Conservation (phyloP, 495 filamentous ascomycete genomes). For the Pseudotulostoma volvatum region DNA sequence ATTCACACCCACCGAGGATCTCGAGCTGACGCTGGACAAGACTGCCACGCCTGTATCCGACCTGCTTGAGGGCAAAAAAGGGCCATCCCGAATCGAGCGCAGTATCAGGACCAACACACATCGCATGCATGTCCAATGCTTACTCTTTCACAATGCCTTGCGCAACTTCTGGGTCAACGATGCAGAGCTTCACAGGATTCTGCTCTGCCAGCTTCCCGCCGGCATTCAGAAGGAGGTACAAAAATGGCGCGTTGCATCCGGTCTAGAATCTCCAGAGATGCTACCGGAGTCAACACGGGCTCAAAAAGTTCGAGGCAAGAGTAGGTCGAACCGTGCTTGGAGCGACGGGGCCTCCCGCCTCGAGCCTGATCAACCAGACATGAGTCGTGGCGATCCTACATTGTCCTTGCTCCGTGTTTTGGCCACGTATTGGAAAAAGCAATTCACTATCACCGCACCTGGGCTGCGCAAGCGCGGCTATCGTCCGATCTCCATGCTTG, state of each 20-base stretch:
- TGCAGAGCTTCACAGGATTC: conserved; percentile 53
- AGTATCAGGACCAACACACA: conserved; percentile 63
- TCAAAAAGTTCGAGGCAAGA: conserved; percentile 23
- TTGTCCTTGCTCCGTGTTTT: conserved; percentile 60
- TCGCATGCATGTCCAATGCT: conserved; percentile 72
- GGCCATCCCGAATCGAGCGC: conserved; percentile 68
- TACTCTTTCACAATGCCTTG: conserved; percentile 77
- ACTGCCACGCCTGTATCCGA: conserved; percentile 40
- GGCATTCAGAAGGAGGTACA: conserved; percentile 55
- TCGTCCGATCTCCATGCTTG: conserved; percentile 48
- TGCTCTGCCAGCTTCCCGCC: conserved; percentile 53
- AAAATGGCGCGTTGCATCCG: conserved; percentile 53
- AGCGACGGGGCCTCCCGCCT: conserved; percentile 47
- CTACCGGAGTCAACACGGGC: conserved; percentile 16
- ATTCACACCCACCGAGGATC: conserved; percentile 30
- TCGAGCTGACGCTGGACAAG: conserved; percentile 59
- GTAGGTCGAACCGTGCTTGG: conserved; percentile 52
- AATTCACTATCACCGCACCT: conserved; percentile 62
- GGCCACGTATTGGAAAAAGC: conserved; percentile 71
- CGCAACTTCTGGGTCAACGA: conserved; percentile 83
- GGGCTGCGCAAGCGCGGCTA: conserved; percentile 83
- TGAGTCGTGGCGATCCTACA: conserved; percentile 70
- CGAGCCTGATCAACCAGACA: conserved; percentile 51
- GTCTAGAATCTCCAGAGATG: conserved; percentile 33
- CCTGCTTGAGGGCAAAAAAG: conserved; percentile 59